These are phyloP conservation scores for Cokeromyces recurvatus DNA, from an alignment of 371 early-diverging fungal genomes.

Conservation along the genomic window DNA sequence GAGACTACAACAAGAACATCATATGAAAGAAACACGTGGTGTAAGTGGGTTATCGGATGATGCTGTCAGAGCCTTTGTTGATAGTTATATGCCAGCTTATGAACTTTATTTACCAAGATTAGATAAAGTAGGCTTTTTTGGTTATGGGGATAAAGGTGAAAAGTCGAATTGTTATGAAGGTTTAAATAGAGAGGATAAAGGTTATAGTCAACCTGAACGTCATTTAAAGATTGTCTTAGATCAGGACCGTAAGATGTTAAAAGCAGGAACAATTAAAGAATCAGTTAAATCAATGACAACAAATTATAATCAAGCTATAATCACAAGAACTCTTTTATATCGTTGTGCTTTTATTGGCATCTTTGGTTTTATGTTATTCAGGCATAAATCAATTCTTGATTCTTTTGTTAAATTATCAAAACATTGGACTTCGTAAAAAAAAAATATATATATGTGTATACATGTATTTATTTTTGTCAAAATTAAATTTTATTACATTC, in stretches of 20 bases:
- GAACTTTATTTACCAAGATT: constrained; percentile 65
- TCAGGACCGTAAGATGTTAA: constrained; percentile 20
- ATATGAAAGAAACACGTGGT: constrained; percentile 42
- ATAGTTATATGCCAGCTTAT: constrained; percentile 90
- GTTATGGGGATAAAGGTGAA: constrained; percentile 17
- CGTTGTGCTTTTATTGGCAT: constrained; percentile 1
- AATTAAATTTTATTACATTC: not conserved
- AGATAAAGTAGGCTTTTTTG: constrained; percentile 50
- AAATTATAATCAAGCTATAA: not conserved
- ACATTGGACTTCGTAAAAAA: too few species aligned
- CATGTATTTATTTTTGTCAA: not conserved
- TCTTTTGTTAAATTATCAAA: constrained; percentile 3
- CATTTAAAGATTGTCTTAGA: constrained; percentile 35
- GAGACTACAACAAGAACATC: constrained; percentile 83
- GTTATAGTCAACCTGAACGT: constrained; percentile 23
- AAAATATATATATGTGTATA: too few species aligned
- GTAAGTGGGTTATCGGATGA: constrained; percentile 60
- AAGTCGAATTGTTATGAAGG: constrained; percentile 31
- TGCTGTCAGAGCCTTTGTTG: constrained; percentile 79
- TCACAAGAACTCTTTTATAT: not conserved
- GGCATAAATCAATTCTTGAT: not conserved
- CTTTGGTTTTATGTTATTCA: constrained; percentile 1
- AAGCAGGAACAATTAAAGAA: not conserved
- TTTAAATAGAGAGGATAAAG: constrained; percentile 20
- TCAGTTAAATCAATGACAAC: not conserved